Evolutionary conservation across 2,329 filamentous ascomycete genomes (phyloP).

Genomic region (Ophiobolus disseminans): DNA sequence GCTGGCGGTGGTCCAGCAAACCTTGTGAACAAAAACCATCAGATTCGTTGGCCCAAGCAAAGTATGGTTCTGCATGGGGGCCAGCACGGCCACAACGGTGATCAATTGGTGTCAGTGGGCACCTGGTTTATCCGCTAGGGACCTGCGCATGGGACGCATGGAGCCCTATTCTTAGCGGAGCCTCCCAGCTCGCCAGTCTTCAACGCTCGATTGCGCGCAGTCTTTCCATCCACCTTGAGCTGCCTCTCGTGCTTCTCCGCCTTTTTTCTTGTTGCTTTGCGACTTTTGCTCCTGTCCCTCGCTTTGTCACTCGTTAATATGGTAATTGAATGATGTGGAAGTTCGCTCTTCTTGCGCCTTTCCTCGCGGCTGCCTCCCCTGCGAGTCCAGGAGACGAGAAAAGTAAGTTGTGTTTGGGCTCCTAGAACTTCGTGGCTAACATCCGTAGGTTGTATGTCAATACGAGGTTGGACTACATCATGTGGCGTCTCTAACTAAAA

Average conservation of each 20-base stretch:
- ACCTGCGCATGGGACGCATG: slow-evolving; percentile 32
- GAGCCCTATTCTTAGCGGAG: slow-evolving; percentile 33
- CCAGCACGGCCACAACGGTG: slow-evolving; percentile 31
- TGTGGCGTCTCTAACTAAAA: slow-evolving; percentile 1
- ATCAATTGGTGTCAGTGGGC: slow-evolving; percentile 23
- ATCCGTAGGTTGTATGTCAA: slow-evolving; percentile 22
- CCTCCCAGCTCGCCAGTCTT: slow-evolving; percentile 12
- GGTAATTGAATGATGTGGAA: slow-evolving; percentile 31
- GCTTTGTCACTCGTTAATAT: slow-evolving; percentile 31
- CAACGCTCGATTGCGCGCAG: slow-evolving; percentile 9
- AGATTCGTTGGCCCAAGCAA: background rate
- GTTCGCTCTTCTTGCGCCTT: slow-evolving; percentile 22
- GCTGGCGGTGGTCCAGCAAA: background rate
- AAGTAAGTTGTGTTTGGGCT: slow-evolving; percentile 24
- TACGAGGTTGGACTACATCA: background rate
- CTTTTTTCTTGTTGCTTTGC: slow-evolving; percentile 8
- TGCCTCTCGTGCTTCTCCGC: slow-evolving; percentile 13
- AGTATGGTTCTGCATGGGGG: slow-evolving; percentile 7
- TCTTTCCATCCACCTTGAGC: slow-evolving; percentile 10
- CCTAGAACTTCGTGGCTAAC: background rate
- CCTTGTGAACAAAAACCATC: too few species aligned
- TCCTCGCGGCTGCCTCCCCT: slow-evolving; percentile 23
- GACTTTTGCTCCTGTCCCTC: slow-evolving; percentile 19
- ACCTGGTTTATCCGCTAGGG: slow-evolving; percentile 22
- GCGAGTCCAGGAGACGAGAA: slow-evolving; percentile 14